Evolutionary conservation across 2,329 filamentous ascomycete genomes (phyloP).

Genomic region (Pleurostoma richardsiae): DNA sequence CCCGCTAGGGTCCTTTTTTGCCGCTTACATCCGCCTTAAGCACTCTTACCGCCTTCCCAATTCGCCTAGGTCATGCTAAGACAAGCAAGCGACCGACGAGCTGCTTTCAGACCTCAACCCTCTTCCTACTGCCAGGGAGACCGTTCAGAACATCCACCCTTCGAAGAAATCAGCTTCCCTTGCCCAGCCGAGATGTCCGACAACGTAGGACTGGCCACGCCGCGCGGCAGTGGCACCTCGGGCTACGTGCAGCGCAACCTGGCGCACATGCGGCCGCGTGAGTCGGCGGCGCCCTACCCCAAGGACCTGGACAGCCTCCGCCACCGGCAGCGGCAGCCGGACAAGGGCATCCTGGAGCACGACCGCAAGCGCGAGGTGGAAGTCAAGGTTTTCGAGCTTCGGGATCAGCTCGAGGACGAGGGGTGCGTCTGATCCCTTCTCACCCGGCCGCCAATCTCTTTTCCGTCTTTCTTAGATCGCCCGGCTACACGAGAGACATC

Average conservation of each 20-base stretch:
- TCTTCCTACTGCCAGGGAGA: no score
- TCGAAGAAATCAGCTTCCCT: no score
- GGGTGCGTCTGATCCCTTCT: constrained; percentile 43
- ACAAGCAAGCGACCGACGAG: no score
- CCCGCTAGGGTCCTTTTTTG: constrained; percentile 1
- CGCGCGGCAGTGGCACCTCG: constrained; percentile 90
- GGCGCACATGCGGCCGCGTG: constrained; percentile 80
- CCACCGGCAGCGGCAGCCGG: constrained; percentile 77
- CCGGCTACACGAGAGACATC: not conserved
- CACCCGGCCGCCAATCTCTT: not conserved
- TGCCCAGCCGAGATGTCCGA: constrained; percentile 70
- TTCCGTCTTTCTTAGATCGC: not conserved
- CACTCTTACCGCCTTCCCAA: constrained; percentile 4
- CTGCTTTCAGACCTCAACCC: no score
- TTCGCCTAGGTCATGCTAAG: no score
- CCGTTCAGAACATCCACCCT: no score
- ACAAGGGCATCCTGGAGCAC: constrained; percentile 90
- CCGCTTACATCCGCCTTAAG: not conserved
- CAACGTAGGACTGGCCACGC: constrained; percentile 93
- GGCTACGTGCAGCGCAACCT: constrained; percentile 97
- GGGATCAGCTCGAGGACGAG: constrained; percentile 89
- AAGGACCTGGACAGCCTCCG: constrained; percentile 64
- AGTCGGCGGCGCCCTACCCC: constrained; percentile 72
- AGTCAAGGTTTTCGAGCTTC: constrained; percentile 85
- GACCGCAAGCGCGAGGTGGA: constrained; percentile 88